A percentile compares a stretch with the other conserved stretches of the same genome.
These are phyloP conservation scores for Dillenia suffruticosa DNA, from an alignment of 164 flowering plant genomes.

Conservation along the genomic window DNA sequence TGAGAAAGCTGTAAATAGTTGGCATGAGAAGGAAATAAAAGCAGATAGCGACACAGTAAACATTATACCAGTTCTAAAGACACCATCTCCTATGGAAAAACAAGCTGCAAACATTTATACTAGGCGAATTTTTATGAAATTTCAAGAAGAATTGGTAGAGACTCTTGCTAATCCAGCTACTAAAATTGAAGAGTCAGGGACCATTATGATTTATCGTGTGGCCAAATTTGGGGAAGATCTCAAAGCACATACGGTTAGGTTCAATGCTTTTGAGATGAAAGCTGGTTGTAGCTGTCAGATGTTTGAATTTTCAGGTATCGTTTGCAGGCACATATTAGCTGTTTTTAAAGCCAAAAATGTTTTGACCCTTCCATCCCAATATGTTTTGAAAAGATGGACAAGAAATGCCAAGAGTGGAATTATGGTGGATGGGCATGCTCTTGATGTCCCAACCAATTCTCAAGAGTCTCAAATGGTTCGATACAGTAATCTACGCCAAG, in stretches of 20 bases:
- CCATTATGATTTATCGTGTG: constrained; percentile 28
- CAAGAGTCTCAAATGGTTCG: constrained; percentile 34
- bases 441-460: constrained; percentile 25
- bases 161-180: constrained; percentile 49
- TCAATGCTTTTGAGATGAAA: constrained; percentile 34
- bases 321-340: constrained; percentile 51
- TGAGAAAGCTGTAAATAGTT: constrained; percentile 32
- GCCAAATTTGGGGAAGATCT: constrained; percentile 55
- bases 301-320: constrained; percentile 55
- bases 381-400: constrained; percentile 53
- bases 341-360: constrained; percentile 49
- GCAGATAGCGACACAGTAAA: constrained; percentile 48
- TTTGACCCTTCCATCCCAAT: constrained; percentile 47
- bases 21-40: constrained; percentile 51
- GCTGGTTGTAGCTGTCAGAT: constrained; percentile 53
- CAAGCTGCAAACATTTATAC: constrained; percentile 51
- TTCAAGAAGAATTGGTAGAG: constrained; percentile 53
- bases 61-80: constrained; percentile 36
- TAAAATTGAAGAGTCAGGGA: constrained; percentile 31
- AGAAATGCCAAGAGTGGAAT: constrained; percentile 45
- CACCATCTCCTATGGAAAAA: constrained; percentile 67
- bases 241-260: constrained; percentile 31
- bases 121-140: constrained; percentile 37
- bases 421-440: constrained; percentile 24
- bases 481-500: constrained; percentile 39